Percentiles rank a stretch among this genome's conserved stretches.
Evolutionary conservation across 306 rosid species (phyloP).

Genomic region (Acacia acuminata): DNA sequence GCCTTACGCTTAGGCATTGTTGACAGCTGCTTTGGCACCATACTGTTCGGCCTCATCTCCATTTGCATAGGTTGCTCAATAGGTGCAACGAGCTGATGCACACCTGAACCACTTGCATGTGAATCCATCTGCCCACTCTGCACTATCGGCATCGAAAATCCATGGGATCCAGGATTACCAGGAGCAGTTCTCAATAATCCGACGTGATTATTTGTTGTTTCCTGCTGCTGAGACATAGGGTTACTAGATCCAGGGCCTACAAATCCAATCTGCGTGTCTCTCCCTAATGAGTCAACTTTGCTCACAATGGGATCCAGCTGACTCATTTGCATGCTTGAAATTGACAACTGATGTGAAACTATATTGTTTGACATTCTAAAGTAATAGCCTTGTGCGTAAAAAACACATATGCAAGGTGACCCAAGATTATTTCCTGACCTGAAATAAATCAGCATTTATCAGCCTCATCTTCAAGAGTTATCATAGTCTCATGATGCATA

Average conservation of each 20-base stretch:
- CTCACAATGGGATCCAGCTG: conserved; percentile 57
- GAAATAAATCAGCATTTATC: conserved; percentile 26
- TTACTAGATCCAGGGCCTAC: conserved; percentile 48
- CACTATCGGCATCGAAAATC: conserved; percentile 37
- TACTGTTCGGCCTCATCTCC: conserved; percentile 35
- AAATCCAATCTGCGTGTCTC: conserved; percentile 54
- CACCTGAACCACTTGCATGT: conserved; percentile 30
- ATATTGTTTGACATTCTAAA: conserved; percentile 61
- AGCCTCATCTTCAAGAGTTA: conserved; percentile 8
- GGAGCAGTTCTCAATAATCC: conserved; percentile 44
- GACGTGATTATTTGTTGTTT: conserved; percentile 37
- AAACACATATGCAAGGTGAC: neutral
- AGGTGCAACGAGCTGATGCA: conserved; percentile 37
- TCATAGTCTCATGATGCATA: neutral
- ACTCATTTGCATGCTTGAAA: conserved; percentile 59
- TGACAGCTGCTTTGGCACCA: conserved; percentile 44
- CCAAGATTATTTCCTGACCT: conserved; percentile 17
- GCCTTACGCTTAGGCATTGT: conserved; percentile 74
- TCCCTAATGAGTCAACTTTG: conserved; percentile 52
- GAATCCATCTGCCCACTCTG: conserved; percentile 48
- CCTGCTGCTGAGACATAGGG: conserved; percentile 47
- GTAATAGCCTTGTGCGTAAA: conserved; percentile 25
- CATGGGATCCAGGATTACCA: conserved; percentile 44
- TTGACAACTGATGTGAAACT: conserved; percentile 50
- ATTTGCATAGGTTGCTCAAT: conserved; percentile 44